Base-by-base conservation (phyloP, 768 basidiomycete genomes). In the Leccinum barrowsii region DNA sequence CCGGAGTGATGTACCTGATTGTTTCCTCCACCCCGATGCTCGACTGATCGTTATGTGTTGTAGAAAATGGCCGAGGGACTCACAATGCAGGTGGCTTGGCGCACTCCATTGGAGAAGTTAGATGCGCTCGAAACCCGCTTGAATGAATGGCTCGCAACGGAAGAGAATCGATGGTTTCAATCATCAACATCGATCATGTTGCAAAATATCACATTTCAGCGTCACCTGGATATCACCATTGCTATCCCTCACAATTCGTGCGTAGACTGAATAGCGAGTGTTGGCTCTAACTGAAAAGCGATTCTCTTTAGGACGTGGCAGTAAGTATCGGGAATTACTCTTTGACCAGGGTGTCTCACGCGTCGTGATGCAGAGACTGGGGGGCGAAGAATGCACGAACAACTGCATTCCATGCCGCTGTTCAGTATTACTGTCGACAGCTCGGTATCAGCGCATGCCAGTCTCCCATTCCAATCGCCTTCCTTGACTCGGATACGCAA, bases 391-490 rank as follows among this genome's bases (percentile, higher is more conserved):
- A 75, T 60, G 72, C 79, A 11, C 82, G 89, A 50, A 84, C 81
- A 67, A 92, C 90, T 1, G 86, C 89, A 3, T 92, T 92, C 76
- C 83, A 90, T 66, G 87, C 87, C 8, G 90, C 90, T 1, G 85
- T 85, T 21, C 83, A 89, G 63, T 80, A 85, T 64, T 91, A 86
- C 70, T 87, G 82, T 65, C 81, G 78, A 55, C 82, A 89, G 66
- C 80, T 91, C 8, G 85, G 82, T 34, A 90, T 92, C 64, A 75
- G 75, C 21, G 84, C 81, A 61, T 77, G 76, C 71, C 79, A 83
- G 64, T 79, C 89, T 2, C 77, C 85, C 15, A 73, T 86, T 53
- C 89, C 90, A 11, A 66, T 92, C 62, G 75, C 80, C 44, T 84
- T 77, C 65, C 72, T 71, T 40, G 67, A 75, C 48, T 56, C 61